phyloP scores from a whole-genome alignment of 2,329 filamentous ascomycete species.

The Sclerotinia spermophila region DNA sequence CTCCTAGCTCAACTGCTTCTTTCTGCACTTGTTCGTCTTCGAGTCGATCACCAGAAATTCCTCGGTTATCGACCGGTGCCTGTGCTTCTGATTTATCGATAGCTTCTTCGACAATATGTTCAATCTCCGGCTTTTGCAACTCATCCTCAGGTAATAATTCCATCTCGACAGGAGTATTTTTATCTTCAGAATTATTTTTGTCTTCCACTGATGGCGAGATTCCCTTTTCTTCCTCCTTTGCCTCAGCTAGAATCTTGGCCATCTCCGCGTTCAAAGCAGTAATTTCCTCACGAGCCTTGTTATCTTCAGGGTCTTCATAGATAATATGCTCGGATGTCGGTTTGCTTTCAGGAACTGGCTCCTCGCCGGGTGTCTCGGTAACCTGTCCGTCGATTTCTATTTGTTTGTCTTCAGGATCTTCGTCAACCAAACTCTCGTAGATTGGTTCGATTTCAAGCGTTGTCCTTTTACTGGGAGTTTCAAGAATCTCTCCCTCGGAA shows the following conservation, averaged over 20 bases:
- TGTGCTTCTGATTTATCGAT: neutral
- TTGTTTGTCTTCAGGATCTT: neutral
- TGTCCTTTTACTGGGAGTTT: neutral
- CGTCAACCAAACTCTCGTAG: neutral
- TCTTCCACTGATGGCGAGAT: neutral
- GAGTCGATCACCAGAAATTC: no score
- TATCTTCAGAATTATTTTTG: neutral
- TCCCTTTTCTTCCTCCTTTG: neutral
- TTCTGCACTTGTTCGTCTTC: neutral
- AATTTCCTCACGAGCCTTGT: neutral
- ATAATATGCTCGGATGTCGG: neutral
- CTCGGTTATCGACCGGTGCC: neutral
- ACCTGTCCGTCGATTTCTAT: neutral
- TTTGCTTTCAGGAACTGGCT: neutral
- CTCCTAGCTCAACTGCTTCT: neutral
- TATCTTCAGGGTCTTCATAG: neutral
- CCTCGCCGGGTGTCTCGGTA: neutral
- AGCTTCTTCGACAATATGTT: neutral
- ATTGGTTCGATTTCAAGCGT: rapidly evolving
- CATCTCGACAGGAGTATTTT: neutral
- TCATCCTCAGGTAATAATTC: neutral
- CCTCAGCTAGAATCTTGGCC: neutral
- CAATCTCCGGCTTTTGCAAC: neutral
- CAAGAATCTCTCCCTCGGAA: neutral
- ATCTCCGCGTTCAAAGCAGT: neutral